Evolutionary conservation across 176 grass and related monocot species (phyloP), one percentile per base, ranked within the genome.

Genomic region (Oryza australiensis): DNA sequence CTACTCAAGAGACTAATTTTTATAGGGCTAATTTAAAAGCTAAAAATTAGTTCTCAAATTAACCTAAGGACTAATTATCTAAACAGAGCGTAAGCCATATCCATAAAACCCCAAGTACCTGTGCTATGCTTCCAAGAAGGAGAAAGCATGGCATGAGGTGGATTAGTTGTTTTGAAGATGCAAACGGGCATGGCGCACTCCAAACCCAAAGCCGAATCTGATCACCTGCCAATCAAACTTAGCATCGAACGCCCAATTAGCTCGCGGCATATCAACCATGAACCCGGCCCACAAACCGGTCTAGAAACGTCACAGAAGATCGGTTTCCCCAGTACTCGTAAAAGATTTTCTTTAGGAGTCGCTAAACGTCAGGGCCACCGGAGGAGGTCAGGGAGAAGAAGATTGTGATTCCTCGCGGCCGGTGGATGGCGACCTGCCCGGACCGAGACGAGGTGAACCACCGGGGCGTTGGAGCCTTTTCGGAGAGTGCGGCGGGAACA

Each of bases 361-460:
- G 20, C 55, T 24, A 60, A 11, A 24, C 20, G 55, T 8, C 55
- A 24, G n/a, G 7, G 55, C 55, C 55, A 60, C 55, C n/a, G 55
- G 22, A 60, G 55, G 8, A 60, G 22, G 9, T 9, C 7, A 3
- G 3, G 60, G 33, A 63, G 14, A 49, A 15, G n/a, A 32, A 62
- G 42, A 71, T 68, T 18, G 62, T 18, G 15, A 53, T 74, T 57
- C 24, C 69, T 14, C 62, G 77, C 45, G 14, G 83, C 83, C 67
- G 65, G 77, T 57, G 55, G 87, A 85, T 29, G 57, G 82, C 71
- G 82, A 81, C 87, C 29, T 34, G 77, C 87, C 70, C 18, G 53
- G 53, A 57, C 87, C 70, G 29, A 70, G 51, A 71, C 87, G 48
- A 30, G 23, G 65, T 41, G 64, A 70, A 70, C 26, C 64, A 57